A percentile compares a stretch with the other conserved stretches of the same genome.
Evolutionary conservation across 371 early-diverging fungal genomes (phyloP).

Genomic region (Mucor irregularis): DNA sequence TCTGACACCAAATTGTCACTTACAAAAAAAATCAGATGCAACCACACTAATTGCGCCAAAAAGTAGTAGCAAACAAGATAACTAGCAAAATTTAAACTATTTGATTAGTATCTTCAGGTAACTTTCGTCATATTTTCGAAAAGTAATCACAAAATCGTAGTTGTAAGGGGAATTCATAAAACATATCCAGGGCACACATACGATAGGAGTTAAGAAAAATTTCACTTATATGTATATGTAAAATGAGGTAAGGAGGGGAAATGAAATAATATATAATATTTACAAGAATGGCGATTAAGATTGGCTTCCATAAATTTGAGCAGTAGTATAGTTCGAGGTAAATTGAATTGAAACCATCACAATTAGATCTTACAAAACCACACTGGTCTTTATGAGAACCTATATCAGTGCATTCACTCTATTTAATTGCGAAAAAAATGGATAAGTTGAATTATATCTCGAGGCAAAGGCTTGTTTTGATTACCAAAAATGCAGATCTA

Average conservation of each 20-base stretch:
- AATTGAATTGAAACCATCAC: conserved; percentile 53
- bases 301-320: conserved; percentile 43
- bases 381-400: conserved; percentile 55
- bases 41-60: conserved; percentile 69
- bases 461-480: too few species aligned
- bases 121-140: not conserved
- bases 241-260: not conserved
- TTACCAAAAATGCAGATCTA: too few species aligned
- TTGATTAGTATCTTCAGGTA: not conserved
- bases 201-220: conserved; percentile 7
- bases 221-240: not conserved
- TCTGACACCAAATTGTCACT: conserved; percentile 1
- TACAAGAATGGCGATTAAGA: conserved; percentile 47
- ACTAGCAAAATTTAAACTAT: too few species aligned
- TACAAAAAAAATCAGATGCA: conserved; percentile 75
- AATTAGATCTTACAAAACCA: conserved; percentile 52
- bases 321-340: conserved; percentile 68
- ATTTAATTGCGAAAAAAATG: not conserved
- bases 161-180: not conserved
- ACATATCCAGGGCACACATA: not conserved
- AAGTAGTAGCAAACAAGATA: conserved; percentile 38
- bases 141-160: not conserved
- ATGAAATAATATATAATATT: not conserved
- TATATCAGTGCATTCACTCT: conserved; percentile 32
- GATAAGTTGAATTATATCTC: too few species aligned